Conservation (phyloP, 805 yeast genomes). For the Sugiyamaella marilandica region DNA sequence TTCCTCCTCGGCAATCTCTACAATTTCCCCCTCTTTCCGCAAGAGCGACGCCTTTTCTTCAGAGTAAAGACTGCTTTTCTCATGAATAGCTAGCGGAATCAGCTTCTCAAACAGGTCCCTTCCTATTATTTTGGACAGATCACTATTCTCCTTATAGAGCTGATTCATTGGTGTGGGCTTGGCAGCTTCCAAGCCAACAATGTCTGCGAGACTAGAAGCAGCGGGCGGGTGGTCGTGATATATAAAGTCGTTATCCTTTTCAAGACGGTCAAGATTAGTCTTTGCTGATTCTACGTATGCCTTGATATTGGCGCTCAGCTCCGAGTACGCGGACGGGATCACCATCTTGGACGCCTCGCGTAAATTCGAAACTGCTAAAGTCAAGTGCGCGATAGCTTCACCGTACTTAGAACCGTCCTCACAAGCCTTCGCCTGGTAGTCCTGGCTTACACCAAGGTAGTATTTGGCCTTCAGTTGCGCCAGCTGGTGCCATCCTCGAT, state of each 20-base stretch:
- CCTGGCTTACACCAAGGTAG: conserved; percentile 56
- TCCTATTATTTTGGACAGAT: conserved; percentile 44
- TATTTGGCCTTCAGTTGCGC: conserved; percentile 49
- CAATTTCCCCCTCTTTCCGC: conserved; percentile 66
- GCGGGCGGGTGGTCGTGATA: conserved; percentile 76
- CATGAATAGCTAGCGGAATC: conserved; percentile 82
- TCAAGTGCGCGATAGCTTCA: conserved; percentile 63
- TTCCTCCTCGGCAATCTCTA: conserved; percentile 76
- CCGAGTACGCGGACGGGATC: conserved; percentile 14
- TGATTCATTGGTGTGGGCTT: conserved; percentile 49
- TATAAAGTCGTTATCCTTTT: conserved; percentile 84
- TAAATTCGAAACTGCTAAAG: conserved; percentile 40
- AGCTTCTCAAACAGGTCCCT: conserved; percentile 68
- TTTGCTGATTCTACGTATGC: conserved; percentile 24
- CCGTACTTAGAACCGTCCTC: conserved; percentile 63
- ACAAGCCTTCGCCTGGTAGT: conserved; percentile 51
- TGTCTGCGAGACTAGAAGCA: conserved; percentile 52
- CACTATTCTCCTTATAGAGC: conserved; percentile 38
- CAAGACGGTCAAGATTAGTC: conserved; percentile 39
- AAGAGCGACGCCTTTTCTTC: conserved; percentile 80
- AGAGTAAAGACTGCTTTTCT: conserved; percentile 78
- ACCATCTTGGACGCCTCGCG: conserved; percentile 24
- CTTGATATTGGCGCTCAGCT: conserved; percentile 22
- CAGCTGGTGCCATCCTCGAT: conserved; percentile 46
- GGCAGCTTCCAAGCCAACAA: conserved; percentile 60